Evolutionary conservation across 441 rosid genomes (phyloP).

Genomic region (Populus hybrid): DNA sequence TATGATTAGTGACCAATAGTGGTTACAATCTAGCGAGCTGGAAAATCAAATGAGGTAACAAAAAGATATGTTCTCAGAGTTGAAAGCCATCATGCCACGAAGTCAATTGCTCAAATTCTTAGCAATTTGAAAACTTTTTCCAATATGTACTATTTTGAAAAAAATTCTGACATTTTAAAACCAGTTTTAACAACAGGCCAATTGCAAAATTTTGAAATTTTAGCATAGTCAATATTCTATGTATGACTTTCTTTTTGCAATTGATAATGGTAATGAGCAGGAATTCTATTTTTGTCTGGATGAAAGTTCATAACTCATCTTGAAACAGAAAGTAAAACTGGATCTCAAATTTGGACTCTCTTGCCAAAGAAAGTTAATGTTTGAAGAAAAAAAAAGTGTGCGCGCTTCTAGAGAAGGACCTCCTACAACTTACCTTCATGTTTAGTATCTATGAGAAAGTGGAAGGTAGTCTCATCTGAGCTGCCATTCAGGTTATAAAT

Average conservation of each 20-base stretch:
- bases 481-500: constrained; percentile 41
- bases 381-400: neutral
- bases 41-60: too few species aligned
- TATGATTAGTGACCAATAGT: neutral
- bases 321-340: neutral
- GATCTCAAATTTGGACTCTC: neutral
- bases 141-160: neutral
- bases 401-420: neutral
- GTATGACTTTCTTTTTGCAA: neutral
- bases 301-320: constrained; percentile 3
- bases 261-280: neutral
- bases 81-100: neutral
- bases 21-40: neutral
- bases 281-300: neutral
- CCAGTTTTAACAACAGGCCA: neutral
- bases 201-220: neutral
- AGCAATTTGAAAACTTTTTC: neutral
- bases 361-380: constrained; percentile 6
- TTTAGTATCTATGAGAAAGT: constrained; percentile 41
- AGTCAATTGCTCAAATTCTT: neutral
- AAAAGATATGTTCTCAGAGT: neutral
- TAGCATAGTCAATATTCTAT: neutral
- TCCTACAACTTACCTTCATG: constrained; percentile 43
- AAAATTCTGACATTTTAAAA: neutral
- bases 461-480: constrained; percentile 31